Conservation (phyloP, 352 stramenopile species). For the Phytophthora pinifolia region DNA sequence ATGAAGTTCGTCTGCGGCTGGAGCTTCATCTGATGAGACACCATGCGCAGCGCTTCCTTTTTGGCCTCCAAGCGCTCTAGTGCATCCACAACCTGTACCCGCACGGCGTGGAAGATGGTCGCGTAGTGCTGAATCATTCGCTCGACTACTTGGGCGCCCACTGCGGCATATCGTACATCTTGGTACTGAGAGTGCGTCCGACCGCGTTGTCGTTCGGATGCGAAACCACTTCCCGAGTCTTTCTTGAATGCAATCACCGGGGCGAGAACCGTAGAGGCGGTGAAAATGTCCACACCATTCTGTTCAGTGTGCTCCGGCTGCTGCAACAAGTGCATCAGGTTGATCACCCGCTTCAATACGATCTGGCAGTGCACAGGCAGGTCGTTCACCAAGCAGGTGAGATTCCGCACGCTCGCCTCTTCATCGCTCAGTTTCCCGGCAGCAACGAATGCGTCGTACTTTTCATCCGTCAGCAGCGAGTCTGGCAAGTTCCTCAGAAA, state of each 20-base stretch:
- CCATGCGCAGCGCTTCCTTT: conserved; percentile 57
- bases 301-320: conserved; percentile 54
- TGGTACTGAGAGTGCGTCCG: conserved; percentile 63
- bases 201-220: conserved; percentile 38
- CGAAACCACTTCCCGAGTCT: conserved; percentile 40
- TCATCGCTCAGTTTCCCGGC: conserved; percentile 68
- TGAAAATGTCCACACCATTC: conserved; percentile 70
- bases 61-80: conserved; percentile 63
- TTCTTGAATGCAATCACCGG: conserved; percentile 83
- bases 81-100: conserved; percentile 62
- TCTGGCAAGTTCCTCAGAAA: conserved; percentile 81
- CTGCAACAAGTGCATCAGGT: conserved; percentile 67
- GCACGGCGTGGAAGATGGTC: conserved; percentile 73
- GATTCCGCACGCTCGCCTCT: conserved; percentile 75
- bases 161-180: conserved; percentile 72
- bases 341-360: conserved; percentile 69
- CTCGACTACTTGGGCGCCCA: conserved; percentile 76
- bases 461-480: conserved; percentile 71
- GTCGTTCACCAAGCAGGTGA: conserved; percentile 79
- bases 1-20: conserved; percentile 65
- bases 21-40: conserved; percentile 73
- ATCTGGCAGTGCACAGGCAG: conserved; percentile 68
- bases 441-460: conserved; percentile 81
- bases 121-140: conserved; percentile 78
- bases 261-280: conserved; percentile 59